phyloP scores from a whole-genome alignment of 1,284 basidiomycete species.

The Rugiboletus extremiorientalis region DNA sequence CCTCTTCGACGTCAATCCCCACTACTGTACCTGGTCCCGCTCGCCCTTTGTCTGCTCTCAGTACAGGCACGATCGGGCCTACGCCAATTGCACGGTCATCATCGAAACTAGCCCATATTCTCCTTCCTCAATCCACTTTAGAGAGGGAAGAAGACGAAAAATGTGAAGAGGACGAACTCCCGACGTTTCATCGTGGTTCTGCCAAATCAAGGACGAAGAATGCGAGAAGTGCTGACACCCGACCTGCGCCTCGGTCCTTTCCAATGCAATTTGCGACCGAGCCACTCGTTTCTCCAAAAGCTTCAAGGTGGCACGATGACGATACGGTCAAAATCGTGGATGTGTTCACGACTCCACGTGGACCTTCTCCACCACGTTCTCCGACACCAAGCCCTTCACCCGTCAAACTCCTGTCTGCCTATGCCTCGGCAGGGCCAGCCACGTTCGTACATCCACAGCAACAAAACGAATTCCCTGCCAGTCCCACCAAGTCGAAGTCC shows the following conservation, averaged over 20 bases:
- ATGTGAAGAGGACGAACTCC: constrained; percentile 19
- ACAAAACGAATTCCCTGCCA: constrained; percentile 1
- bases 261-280: constrained; percentile 21
- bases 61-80: background rate
- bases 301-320: background rate
- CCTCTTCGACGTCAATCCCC: background rate
- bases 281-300: background rate
- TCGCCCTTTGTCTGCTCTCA: background rate
- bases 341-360: constrained; percentile 23
- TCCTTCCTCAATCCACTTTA: constrained; percentile 1
- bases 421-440: background rate
- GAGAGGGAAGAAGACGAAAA: constrained; percentile 16
- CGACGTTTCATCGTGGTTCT: constrained; percentile 19
- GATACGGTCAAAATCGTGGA: constrained; percentile 19
- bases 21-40: background rate
- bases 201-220: background rate
- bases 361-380: constrained; percentile 22
- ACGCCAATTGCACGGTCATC: background rate
- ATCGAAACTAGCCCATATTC: constrained; percentile 19
- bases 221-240: background rate
- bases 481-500: constrained; percentile 8
- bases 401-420: background rate
- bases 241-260: constrained; percentile 23
- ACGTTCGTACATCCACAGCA: background rate
- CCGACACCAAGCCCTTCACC: constrained; percentile 22